Conservation (phyloP, 2,329 filamentous ascomycete species). For the Colletotrichum lupini region DNA sequence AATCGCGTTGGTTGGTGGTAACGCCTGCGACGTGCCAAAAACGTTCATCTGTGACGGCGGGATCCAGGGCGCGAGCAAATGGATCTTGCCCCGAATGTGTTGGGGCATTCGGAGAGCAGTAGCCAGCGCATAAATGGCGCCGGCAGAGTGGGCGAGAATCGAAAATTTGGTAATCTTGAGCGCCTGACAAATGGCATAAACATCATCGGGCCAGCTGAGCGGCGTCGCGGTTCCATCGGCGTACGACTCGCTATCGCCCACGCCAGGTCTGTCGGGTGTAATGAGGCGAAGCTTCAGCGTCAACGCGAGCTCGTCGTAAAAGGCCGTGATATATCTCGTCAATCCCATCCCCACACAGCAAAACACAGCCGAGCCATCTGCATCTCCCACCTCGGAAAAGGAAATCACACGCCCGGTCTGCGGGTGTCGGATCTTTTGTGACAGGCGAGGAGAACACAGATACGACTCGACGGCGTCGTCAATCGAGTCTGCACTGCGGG, state of each 20-base stretch:
- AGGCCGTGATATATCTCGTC: constrained; percentile 94
- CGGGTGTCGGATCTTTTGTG: constrained; percentile 88
- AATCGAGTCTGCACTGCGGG: constrained; percentile 84
- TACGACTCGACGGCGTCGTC: constrained; percentile 90
- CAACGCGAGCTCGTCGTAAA: constrained; percentile 94
- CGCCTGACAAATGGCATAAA: constrained; percentile 91
- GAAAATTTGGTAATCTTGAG: constrained; percentile 97
- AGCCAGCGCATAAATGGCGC: constrained; percentile 96
- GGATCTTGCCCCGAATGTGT: constrained; percentile 92
- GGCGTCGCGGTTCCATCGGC: constrained; percentile 85
- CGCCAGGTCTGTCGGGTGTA: constrained; percentile 92
- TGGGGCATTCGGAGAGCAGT: constrained; percentile 96
- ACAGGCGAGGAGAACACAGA: constrained; percentile 83
- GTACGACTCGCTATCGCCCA: constrained; percentile 91
- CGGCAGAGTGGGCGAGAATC: constrained; percentile 93
- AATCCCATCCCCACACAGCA: constrained; percentile 98
- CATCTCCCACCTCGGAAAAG: constrained; percentile 96
- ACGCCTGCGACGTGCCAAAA: constrained; percentile 77
- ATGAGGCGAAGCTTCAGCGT: constrained; percentile 91
- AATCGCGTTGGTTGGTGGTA: constrained; percentile 85
- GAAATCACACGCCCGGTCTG: constrained; percentile 89
- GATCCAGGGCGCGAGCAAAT: constrained; percentile 96
- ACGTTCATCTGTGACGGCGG: constrained; percentile 92
- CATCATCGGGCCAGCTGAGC: constrained; percentile 89
- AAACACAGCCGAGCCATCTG: constrained; percentile 90